Evolutionary conservation across 495 filamentous ascomycete genomes (phyloP), one percentile per base, ranked within the genome.

Genomic region (Paragyromitra xinjiangensis): DNA sequence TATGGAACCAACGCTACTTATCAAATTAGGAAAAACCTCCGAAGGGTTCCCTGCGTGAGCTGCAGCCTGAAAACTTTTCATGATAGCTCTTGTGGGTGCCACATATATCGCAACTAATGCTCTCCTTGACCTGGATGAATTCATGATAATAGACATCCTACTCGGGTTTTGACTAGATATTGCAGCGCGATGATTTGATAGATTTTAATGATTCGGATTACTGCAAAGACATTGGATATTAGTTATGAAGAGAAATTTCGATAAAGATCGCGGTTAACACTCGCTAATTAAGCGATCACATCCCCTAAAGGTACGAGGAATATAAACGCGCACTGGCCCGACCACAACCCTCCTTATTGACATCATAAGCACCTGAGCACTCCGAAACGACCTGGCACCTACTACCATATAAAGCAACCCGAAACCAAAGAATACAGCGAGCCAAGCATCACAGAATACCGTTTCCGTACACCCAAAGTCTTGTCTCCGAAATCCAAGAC

Each of bases 401-500:
- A 19, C n/a, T 51, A 8, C 37, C 37, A 1, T 44, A 42, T 63
- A 19, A 8, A 19, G 59, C 6, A 34, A 22, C n/a, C 34, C n/a
- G 14, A 29, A 14, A 56, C 53, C 53, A 22, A 55, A 26, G 44
- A 12, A 48, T 34, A 19, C 6, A 51, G 48, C 3, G n/a, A 51
- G 22, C 53, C 53, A 26, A 56, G 44, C n/a, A 63, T 1, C 12
- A 34, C 37, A 22, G 5, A 22, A 11, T 22, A 45, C 14, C 26
- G 1, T n/a, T 42, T 7, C 59, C 59, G 2, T 44, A 63, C 59
- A 24, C 22, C 12, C 37, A 42, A 40, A 40, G 16, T 22, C 59
- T 44, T 63, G 34, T 63, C 59, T 63, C 37, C 37, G 59, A 63
- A 63, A 37, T 16, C 14, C 34, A 62, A 62, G 34, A 39, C 58